Conservation (phyloP, 2,329 filamentous ascomycete genomes). For the Pestalotiopsis sp. region DNA sequence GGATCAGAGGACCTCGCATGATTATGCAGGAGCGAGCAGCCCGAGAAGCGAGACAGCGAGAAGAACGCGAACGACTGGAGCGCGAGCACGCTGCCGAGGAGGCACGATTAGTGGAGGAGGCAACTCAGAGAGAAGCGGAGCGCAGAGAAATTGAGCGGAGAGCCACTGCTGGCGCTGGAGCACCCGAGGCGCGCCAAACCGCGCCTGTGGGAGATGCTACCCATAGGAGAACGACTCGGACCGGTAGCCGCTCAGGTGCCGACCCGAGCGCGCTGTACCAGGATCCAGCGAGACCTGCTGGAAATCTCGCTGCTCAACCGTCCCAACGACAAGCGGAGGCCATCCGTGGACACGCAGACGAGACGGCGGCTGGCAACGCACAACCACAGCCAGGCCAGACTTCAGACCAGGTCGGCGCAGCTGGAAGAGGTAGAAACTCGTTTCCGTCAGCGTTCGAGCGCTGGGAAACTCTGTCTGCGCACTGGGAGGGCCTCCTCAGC, state of each 20-base stretch:
- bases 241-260: constrained; percentile 22
- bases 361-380: constrained; percentile 34
- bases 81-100: constrained; percentile 63
- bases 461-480: constrained; percentile 95
- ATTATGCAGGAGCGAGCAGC: constrained; percentile 88
- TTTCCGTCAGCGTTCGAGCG: constrained; percentile 98
- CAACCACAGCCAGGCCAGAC: constrained; percentile 31
- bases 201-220: constrained; percentile 21
- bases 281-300: constrained; percentile 21
- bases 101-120: constrained; percentile 56
- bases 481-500: constrained; percentile 96
- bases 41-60: constrained; percentile 71
- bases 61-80: constrained; percentile 57
- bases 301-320: constrained; percentile 23
- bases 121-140: constrained; percentile 61
- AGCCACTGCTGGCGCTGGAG: constrained; percentile 45
- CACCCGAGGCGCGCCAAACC: constrained; percentile 22
- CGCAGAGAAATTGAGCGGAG: constrained; percentile 48
- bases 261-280: constrained; percentile 23
- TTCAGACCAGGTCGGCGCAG: constrained; percentile 33
- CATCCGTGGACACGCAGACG: constrained; percentile 22
- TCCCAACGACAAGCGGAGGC: constrained; percentile 28
- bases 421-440: constrained; percentile 57
- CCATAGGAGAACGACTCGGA: constrained; percentile 23
- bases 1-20: constrained; percentile 82